Percentiles rank a stretch among this genome's conserved stretches.
Evolutionary conservation across 2,329 filamentous ascomycete species (phyloP).

Genomic region (Triangularia setosa): DNA sequence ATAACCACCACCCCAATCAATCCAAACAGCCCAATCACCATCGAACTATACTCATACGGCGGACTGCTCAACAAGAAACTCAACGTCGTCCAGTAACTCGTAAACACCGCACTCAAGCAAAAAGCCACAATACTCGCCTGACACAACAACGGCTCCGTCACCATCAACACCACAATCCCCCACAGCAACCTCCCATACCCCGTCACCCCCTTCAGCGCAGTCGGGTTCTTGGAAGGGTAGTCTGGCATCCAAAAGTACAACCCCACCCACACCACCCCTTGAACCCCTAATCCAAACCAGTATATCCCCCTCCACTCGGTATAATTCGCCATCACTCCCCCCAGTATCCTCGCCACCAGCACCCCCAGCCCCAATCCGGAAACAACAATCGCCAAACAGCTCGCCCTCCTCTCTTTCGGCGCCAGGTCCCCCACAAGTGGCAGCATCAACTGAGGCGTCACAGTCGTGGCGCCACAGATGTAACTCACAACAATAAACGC

Average conservation of each 20-base stretch:
- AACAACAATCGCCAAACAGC: conserved; percentile 68
- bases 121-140: conserved; percentile 67
- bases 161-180: conserved; percentile 60
- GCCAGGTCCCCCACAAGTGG: conserved; percentile 77
- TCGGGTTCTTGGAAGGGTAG: conserved; percentile 69
- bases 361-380: conserved; percentile 73
- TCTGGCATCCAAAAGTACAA: conserved; percentile 76
- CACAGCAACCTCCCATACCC: conserved; percentile 64
- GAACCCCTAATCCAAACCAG: conserved; percentile 70
- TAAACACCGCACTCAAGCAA: conserved; percentile 50
- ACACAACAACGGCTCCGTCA: conserved; percentile 63
- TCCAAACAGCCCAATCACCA: conserved; percentile 73
- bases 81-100: conserved; percentile 59
- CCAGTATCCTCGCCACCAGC: conserved; percentile 69
- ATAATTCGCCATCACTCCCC: conserved; percentile 70
- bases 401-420: conserved; percentile 62
- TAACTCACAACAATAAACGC: conserved; percentile 69
- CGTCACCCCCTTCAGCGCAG: conserved; percentile 37
- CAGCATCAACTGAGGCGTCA: conserved; percentile 77
- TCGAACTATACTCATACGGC: conserved; percentile 64
- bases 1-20: conserved; percentile 72
- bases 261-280: conserved; percentile 61
- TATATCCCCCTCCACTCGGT: conserved; percentile 74
- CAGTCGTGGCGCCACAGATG: conserved; percentile 70
- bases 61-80: conserved; percentile 71